phyloP scores from a whole-genome alignment of 768 basidiomycete species.

The Leccinum ochraceum region DNA sequence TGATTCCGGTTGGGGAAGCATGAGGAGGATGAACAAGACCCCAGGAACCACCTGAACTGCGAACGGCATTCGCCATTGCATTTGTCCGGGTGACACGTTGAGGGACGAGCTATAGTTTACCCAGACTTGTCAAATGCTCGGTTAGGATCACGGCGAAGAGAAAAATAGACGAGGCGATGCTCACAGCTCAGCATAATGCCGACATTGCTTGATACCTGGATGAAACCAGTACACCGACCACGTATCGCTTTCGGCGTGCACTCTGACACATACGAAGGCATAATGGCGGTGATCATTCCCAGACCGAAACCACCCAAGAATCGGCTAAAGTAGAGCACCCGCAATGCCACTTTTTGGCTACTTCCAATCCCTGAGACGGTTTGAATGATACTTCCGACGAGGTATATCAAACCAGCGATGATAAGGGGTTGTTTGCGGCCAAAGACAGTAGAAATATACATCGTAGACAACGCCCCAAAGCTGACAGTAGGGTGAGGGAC shows the following conservation, averaged over 20 bases:
- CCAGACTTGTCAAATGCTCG: slow-evolving; percentile 37
- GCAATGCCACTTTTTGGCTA: slow-evolving; percentile 34
- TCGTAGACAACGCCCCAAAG: slow-evolving; percentile 46
- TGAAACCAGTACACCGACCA: slow-evolving; percentile 35
- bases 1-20: slow-evolving; percentile 54
- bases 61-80: slow-evolving; percentile 57
- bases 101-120: slow-evolving; percentile 46
- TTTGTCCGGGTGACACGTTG: slow-evolving; percentile 37
- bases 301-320: slow-evolving; percentile 65
- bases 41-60: slow-evolving; percentile 54
- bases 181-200: too few species aligned
- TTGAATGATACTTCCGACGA: slow-evolving; percentile 50
- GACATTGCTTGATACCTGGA: too few species aligned
- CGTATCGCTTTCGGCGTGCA: slow-evolving; percentile 48
- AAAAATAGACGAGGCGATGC: too few species aligned
- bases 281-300: slow-evolving; percentile 51
- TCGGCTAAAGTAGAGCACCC: slow-evolving; percentile 47
- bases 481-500: slow-evolving; percentile 15
- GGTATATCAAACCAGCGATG: slow-evolving; percentile 45
- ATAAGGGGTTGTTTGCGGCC: slow-evolving; percentile 50
- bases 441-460: slow-evolving; percentile 41
- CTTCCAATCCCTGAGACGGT: slow-evolving; percentile 43
- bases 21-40: slow-evolving; percentile 45
- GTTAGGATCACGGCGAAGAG: slow-evolving; percentile 7
- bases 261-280: slow-evolving; percentile 54